A percentile compares a stretch with the other conserved stretches of the same genome.
Conservation (phyloP, 768 basidiomycete species). For the Tulasnella sp. region DNA sequence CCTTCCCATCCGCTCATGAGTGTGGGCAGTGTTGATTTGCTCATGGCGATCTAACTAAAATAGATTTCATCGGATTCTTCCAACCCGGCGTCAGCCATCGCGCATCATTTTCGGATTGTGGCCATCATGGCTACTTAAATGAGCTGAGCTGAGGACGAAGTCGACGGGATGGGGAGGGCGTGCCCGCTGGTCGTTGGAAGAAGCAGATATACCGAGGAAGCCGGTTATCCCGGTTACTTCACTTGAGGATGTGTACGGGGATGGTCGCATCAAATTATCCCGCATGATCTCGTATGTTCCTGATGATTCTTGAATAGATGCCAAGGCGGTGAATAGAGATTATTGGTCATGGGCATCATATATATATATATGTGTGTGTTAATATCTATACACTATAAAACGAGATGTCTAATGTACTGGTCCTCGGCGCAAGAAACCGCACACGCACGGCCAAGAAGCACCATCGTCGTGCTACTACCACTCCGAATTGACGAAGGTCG, state of each 20-base stretch:
- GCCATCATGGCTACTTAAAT: conserved; percentile 9
- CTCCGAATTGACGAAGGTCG: not conserved
- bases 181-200: not conserved
- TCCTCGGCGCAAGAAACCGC: not conserved
- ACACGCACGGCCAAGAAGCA: not conserved
- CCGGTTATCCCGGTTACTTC: too few relatives aligned
- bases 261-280: too few relatives aligned
- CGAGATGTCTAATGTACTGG: not conserved
- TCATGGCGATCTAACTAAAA: not conserved
- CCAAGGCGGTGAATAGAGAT: too few relatives aligned
- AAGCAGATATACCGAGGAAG: too few relatives aligned
- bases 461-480: conserved; percentile 7
- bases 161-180: not conserved
- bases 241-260: too few relatives aligned
- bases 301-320: too few relatives aligned
- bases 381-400: not conserved
- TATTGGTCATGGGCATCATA: not conserved
- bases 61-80: conserved; percentile 6
- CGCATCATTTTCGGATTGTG: conserved; percentile 5
- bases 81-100: conserved; percentile 3
- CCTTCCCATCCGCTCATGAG: not conserved
- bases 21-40: too few relatives aligned
- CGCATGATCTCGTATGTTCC: too few relatives aligned
- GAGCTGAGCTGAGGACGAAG: not conserved
- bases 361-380: not conserved